Evolutionary conservation across 495 filamentous ascomycete species (phyloP).

Genomic region (Neurospora africana): DNA sequence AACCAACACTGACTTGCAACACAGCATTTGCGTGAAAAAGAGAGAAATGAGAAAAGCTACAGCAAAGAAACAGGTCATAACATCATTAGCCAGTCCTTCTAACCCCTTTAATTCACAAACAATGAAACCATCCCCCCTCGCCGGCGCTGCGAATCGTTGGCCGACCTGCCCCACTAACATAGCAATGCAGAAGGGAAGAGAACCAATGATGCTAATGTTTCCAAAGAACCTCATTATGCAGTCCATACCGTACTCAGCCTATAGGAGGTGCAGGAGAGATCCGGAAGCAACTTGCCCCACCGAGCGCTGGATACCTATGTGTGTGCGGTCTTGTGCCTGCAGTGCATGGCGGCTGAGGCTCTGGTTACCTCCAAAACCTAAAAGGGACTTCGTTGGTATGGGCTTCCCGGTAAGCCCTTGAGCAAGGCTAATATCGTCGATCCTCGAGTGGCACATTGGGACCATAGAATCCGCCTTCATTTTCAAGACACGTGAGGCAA

Average conservation of each 20-base stretch:
- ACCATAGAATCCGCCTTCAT: conserved; percentile 38
- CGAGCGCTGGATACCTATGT: background rate
- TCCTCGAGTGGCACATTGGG: conserved; percentile 38
- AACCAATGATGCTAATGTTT: background rate
- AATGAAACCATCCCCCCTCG: background rate
- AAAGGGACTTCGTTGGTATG: background rate
- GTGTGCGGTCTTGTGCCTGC: background rate
- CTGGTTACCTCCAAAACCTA: background rate
- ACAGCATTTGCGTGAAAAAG: background rate
- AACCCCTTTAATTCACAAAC: background rate
- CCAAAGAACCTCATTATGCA: background rate
- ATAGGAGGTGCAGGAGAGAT: background rate
- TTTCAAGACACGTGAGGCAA: conserved; percentile 35
- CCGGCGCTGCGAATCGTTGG: background rate
- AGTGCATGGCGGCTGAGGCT: background rate
- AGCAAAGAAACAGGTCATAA: background rate
- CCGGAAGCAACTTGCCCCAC: background rate
- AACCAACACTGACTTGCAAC: background rate
- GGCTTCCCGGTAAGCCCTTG: background rate
- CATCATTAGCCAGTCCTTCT: background rate
- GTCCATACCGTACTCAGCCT: background rate
- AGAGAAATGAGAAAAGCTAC: background rate
- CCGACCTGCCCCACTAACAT: background rate
- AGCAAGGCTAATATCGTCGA: conserved; percentile 20
- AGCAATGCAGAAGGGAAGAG: background rate